Conservation (phyloP, 345 rosid species). For the Brassica juncea region DNA sequence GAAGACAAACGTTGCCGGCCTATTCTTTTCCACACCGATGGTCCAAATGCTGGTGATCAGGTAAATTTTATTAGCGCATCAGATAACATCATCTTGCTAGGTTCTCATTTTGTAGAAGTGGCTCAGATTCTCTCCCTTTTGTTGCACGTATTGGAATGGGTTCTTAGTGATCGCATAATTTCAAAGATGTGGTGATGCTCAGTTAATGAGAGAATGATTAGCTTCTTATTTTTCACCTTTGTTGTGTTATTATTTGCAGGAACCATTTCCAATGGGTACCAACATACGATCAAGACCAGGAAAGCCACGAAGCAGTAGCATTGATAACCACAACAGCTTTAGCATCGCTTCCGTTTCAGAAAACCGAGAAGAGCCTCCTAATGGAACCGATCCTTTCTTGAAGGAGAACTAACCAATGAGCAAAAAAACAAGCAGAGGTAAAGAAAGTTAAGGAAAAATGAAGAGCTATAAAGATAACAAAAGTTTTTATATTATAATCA, state of each 20-base stretch:
- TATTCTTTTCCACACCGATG: slow-evolving; percentile 81
- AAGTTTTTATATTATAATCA: slow-evolving; percentile 19
- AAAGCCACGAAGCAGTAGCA: slow-evolving; percentile 55
- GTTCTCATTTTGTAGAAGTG: neutral
- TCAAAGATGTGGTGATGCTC: neutral
- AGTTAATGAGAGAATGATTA: slow-evolving; percentile 8
- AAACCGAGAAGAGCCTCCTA: slow-evolving; percentile 62
- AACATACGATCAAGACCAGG: slow-evolving; percentile 71
- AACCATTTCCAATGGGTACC: slow-evolving; percentile 84
- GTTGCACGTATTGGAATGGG: neutral
- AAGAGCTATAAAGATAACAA: slow-evolving; percentile 23
- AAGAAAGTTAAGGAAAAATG: slow-evolving; percentile 21
- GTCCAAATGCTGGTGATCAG: slow-evolving; percentile 91
- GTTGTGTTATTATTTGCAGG: slow-evolving; percentile 44
- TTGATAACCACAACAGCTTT: slow-evolving; percentile 48
- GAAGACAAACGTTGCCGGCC: slow-evolving; percentile 95
- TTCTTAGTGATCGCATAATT: slow-evolving; percentile 4
- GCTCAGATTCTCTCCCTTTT: neutral
- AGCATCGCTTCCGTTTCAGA: slow-evolving; percentile 48
- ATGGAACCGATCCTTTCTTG: slow-evolving; percentile 51
- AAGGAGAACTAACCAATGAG: slow-evolving; percentile 48
- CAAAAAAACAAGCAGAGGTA: slow-evolving; percentile 44
- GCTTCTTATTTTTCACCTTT: neutral
- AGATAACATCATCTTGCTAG: neutral
- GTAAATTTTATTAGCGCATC: slow-evolving; percentile 41